Percentiles rank a stretch among this genome's conserved stretches.
Conservation (phyloP, 768 basidiomycete genomes). For the Daedaleopsis nitida region DNA sequence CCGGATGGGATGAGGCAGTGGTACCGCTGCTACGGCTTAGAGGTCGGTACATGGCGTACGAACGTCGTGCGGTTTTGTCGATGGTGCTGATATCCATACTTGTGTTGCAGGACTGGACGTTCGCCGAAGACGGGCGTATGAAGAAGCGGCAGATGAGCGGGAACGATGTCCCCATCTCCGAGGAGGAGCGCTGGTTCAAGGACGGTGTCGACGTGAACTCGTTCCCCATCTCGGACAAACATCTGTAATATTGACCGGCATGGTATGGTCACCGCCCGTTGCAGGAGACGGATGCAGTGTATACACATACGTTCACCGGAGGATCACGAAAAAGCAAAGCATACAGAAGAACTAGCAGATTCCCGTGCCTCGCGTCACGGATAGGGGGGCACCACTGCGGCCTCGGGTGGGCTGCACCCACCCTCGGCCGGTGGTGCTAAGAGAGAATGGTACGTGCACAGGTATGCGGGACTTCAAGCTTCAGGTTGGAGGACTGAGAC, state of each 20-base stretch:
- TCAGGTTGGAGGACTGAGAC: no score
- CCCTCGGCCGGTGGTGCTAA: no score
- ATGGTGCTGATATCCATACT: background rate
- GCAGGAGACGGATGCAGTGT: no score
- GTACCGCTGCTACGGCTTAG: slow-evolving; percentile 51
- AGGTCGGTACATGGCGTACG: slow-evolving; percentile 25
- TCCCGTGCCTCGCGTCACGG: no score
- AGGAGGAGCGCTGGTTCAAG: slow-evolving; percentile 55
- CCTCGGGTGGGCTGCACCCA: no score
- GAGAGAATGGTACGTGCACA: no score
- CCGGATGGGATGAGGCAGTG: slow-evolving; percentile 38
- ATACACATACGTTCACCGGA: no score
- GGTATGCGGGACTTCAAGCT: no score
- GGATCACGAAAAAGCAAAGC: no score
- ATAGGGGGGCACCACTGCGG: no score
- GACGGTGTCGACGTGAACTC: slow-evolving; percentile 43
- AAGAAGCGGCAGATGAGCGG: slow-evolving; percentile 54
- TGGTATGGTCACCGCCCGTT: no score
- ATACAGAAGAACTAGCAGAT: no score
- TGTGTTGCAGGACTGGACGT: slow-evolving; percentile 53
- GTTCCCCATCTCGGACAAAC: slow-evolving; percentile 37
- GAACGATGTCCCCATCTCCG: slow-evolving; percentile 47
- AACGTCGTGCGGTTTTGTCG: background rate
- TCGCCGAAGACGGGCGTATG: slow-evolving; percentile 52
- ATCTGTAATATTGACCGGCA: slow-evolving; percentile 19